Base-by-base conservation (phyloP, 2,329 filamentous ascomycete genomes). In the Xylaria hypoxylon region DNA sequence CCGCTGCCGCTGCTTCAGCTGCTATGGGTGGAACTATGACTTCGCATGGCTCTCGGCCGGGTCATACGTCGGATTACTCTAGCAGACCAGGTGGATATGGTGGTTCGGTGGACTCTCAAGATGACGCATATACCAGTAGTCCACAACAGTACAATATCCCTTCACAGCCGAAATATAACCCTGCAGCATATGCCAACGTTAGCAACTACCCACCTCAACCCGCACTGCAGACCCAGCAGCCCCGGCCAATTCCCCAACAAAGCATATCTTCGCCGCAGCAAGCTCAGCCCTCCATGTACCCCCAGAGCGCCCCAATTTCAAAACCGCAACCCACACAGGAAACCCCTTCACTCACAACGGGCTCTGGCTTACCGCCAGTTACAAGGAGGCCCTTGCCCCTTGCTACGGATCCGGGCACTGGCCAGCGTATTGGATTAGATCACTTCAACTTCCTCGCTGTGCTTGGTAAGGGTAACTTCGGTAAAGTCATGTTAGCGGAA, bases 361-460 rank as follows among this genome's bases (percentile, higher is more conserved):
- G 73, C 63, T 72, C 74, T 58, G 70, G 76, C 59, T 68, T 80
- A 64, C 71, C 81, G 38, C 73, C 79, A 63, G 72, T 84, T 75
- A 59, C 75, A 11, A 80, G 82, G 75, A 92, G 90, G 80, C 84
- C 88, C 28, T 83, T 92, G 38, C 92, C 92, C n/a, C 83, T 88
- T 52, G 91, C 91, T 24, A 92, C 88, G 68, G 85, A 90, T 65
- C 84, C 88, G 2, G 92, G 92, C 45, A 93, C 90, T 64, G 92
- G 92, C 35, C 88, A 91, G 76, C 89, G 95, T 59, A 98, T 99
- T 77, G 96, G 96, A 19, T 84, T 99, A 51, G 96, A 99, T 78
- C 94, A 99, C 81, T 99, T 99, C 86, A 99, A 99, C 79, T 99
- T 99, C 87, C 86, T 99, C 71, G 95, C 96, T 70, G 96, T 99